These are phyloP conservation scores for Corylus heterophylla DNA, from an alignment of 306 rosid genomes.

Conservation along the genomic window DNA sequence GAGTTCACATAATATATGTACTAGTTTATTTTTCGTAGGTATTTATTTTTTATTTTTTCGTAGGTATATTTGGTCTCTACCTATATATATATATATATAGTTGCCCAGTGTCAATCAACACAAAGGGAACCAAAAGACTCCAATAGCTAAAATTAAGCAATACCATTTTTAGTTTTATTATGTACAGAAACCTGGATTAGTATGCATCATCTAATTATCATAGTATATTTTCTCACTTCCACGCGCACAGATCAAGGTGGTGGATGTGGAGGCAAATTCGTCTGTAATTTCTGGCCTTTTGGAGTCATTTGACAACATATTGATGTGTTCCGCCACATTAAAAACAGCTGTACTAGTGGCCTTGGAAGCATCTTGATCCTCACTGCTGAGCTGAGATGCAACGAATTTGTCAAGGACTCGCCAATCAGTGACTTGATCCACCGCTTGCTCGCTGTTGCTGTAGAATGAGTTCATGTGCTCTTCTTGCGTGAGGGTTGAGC, in stretches of 20 bases:
- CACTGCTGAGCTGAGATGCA: constrained; percentile 61
- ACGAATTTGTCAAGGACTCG: constrained; percentile 76
- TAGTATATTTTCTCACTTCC: constrained; percentile 36
- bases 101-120: constrained; percentile 13
- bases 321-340: constrained; percentile 43
- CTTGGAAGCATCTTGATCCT: constrained; percentile 49
- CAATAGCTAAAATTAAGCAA: constrained; percentile 19
- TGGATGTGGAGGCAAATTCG: constrained; percentile 58
- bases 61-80: background rate
- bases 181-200: constrained; percentile 55
- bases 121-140: constrained; percentile 12
- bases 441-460: constrained; percentile 39
- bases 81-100: background rate
- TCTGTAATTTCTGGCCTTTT: constrained; percentile 38
- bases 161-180: constrained; percentile 32
- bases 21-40: constrained; percentile 11
- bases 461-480: constrained; percentile 34
- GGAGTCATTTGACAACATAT: constrained; percentile 38
- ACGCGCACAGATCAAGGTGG: constrained; percentile 69
- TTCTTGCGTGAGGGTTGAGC: constrained; percentile 49
- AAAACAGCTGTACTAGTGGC: constrained; percentile 39
- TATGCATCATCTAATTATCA: constrained; percentile 41
- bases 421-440: constrained; percentile 73
- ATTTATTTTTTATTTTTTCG: background rate
- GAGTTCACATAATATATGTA: background rate